A percentile compares a stretch with the other conserved stretches of the same genome.
Evolutionary conservation across 352 stramenopile species (phyloP).

Genomic region (Pythium apleroticum): DNA sequence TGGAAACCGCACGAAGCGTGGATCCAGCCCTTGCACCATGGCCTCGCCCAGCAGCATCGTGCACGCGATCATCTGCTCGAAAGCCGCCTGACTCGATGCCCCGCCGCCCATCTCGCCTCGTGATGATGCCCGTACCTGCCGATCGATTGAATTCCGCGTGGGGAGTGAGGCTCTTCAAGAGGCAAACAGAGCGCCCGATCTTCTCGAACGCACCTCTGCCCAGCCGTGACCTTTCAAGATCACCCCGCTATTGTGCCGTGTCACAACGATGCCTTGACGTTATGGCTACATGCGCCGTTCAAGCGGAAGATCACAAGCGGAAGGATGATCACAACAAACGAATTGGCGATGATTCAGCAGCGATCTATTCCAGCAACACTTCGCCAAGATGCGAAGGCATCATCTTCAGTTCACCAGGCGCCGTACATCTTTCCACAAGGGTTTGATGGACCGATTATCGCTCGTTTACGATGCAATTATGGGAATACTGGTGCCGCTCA

Average conservation of each 20-base stretch:
- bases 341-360: no score
- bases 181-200: not conserved
- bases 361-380: no score
- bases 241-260: not conserved
- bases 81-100: conserved; percentile 64
- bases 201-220: not conserved
- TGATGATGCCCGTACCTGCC: not conserved
- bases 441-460: no score
- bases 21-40: conserved; percentile 79
- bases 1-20: conserved; percentile 77
- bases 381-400: no score
- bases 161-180: no score
- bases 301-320: no score
- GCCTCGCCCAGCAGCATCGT: conserved; percentile 83
- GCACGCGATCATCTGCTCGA: conserved; percentile 85
- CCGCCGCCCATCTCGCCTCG: conserved; percentile 56
- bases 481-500: no score
- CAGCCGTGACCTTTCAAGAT: conserved; percentile 2
- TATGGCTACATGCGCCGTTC: not conserved
- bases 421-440: no score
- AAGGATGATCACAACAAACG: no score
- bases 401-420: no score
- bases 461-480: no score
- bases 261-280: not conserved
- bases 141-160: no score